A percentile compares a stretch with the other conserved stretches of the same genome.
Evolutionary conservation across 1,284 basidiomycete genomes (phyloP).

Genomic region (Rhodotorula glutinis): DNA sequence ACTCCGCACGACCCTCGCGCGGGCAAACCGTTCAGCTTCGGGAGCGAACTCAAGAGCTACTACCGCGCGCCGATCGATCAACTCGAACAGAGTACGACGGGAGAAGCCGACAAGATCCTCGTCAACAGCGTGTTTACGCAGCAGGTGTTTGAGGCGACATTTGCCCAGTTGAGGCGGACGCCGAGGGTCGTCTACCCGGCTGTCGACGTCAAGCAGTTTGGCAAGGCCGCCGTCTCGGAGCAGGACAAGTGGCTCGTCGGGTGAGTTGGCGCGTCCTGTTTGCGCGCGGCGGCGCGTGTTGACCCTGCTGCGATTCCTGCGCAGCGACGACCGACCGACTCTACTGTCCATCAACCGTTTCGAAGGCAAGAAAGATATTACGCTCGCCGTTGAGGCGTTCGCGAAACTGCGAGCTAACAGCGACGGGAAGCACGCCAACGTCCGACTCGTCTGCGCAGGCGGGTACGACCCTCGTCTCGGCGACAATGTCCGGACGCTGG

Average conservation of each 20-base stretch:
- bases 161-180: slow-evolving; percentile 62
- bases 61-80: slow-evolving; percentile 88
- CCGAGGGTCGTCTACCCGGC: slow-evolving; percentile 79
- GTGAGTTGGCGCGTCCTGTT: not conserved
- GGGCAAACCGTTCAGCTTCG: slow-evolving; percentile 17
- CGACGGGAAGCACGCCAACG: slow-evolving; percentile 23
- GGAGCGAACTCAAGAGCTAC: slow-evolving; percentile 61
- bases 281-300: not conserved
- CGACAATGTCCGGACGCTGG: slow-evolving; percentile 68
- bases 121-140: slow-evolving; percentile 91
- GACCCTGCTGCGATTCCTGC: not conserved
- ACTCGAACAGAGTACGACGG: slow-evolving; percentile 84
- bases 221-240: not conserved
- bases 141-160: slow-evolving; percentile 70
- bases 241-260: slow-evolving; percentile 31
- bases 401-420: slow-evolving; percentile 48
- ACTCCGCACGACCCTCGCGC: slow-evolving; percentile 15
- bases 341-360: slow-evolving; percentile 91
- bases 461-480: slow-evolving; percentile 68
- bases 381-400: slow-evolving; percentile 77
- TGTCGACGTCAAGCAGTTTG: slow-evolving; percentile 26
- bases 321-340: slow-evolving; percentile 64
- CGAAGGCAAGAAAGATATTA: slow-evolving; percentile 90
- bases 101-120: slow-evolving; percentile 87
- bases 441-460: slow-evolving; percentile 73